Percentiles rank a stretch among this genome's conserved stretches.
Evolutionary conservation across 306 rosid species (phyloP).

Genomic region (Pueraria montana): DNA sequence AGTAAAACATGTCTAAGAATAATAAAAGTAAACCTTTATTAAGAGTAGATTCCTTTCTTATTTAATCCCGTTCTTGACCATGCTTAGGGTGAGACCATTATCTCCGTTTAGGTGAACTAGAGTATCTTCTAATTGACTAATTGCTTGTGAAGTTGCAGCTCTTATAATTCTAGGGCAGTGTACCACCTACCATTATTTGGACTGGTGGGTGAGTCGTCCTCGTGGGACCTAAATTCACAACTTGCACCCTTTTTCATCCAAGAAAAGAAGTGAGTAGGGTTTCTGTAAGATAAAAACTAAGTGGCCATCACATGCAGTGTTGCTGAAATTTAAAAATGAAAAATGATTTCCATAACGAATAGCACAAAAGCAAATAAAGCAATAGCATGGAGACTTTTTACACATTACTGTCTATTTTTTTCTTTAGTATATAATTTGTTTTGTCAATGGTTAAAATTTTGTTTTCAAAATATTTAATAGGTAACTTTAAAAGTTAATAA

Average conservation of each 20-base stretch:
- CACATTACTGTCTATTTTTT: neutral
- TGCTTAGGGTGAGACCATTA: neutral
- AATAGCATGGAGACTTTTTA: neutral
- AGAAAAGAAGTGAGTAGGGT: neutral
- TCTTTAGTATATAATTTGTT: neutral
- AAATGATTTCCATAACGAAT: neutral
- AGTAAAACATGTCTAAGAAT: neutral
- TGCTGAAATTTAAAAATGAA: neutral
- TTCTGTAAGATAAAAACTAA: neutral
- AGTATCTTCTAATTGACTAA: neutral
- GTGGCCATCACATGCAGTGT: constrained; percentile 19
- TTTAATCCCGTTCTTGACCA: neutral
- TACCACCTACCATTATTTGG: neutral
- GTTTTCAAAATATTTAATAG: neutral
- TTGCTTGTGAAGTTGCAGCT: neutral
- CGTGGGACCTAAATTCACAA: constrained; percentile 1
- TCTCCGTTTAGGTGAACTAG: neutral
- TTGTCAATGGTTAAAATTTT: neutral
- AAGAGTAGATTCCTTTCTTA: neutral
- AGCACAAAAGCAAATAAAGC: neutral
- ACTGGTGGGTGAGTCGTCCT: neutral
- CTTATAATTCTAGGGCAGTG: neutral
- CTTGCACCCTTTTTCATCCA: no score
- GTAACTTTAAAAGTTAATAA: neutral
- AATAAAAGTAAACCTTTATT: neutral